phyloP scores from a whole-genome alignment of 2,329 filamentous ascomycete genomes.

The Aspergillus hiratsukae region DNA sequence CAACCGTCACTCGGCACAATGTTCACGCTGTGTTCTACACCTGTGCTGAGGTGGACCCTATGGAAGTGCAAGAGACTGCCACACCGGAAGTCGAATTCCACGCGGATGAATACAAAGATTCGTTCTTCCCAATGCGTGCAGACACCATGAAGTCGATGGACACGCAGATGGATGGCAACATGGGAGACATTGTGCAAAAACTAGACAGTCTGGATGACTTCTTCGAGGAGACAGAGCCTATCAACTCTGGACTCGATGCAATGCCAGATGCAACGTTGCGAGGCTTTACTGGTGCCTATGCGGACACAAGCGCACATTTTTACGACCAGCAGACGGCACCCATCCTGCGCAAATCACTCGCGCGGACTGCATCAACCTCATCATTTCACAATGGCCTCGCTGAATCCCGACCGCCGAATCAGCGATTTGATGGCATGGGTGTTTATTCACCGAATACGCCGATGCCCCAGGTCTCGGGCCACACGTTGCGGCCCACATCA shows the following conservation, averaged over 20 bases:
- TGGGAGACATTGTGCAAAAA: slow-evolving; percentile 77
- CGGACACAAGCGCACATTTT: slow-evolving; percentile 72
- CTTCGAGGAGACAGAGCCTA: slow-evolving; percentile 64
- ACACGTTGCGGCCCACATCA: slow-evolving; percentile 58
- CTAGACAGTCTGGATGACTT: slow-evolving; percentile 77
- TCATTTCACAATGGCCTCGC: slow-evolving; percentile 86
- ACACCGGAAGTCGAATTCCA: slow-evolving; percentile 92
- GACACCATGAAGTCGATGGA: slow-evolving; percentile 94
- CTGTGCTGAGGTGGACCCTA: slow-evolving; percentile 64
- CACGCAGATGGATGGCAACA: slow-evolving; percentile 54
- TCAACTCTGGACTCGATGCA: slow-evolving; percentile 51
- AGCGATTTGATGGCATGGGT: slow-evolving; percentile 48
- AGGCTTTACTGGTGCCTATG: slow-evolving; percentile 57
- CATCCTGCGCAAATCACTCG: slow-evolving; percentile 77
- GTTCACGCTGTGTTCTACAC: slow-evolving; percentile 97
- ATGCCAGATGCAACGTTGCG: slow-evolving; percentile 35
- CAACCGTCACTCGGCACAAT: slow-evolving; percentile 78
- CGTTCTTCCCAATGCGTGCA: slow-evolving; percentile 74
- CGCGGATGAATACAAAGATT: slow-evolving; percentile 74
- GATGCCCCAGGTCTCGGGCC: slow-evolving; percentile 28
- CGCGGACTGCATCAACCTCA: slow-evolving; percentile 63
- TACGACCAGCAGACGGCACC: slow-evolving; percentile 93
- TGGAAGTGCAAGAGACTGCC: slow-evolving; percentile 57
- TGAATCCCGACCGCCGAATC: slow-evolving; percentile 61
- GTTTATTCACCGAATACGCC: slow-evolving; percentile 43